A percentile compares a stretch with the other conserved stretches of the same genome.
phyloP scores from a whole-genome alignment of 176 grass and related monocot genomes.

The Triticum aestivum region IWGSC_CS_RefSeq_v2.1 NC_057795.1:677227609-677228108 shows the following conservation, averaged over 20 bases:
- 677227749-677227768: constrained; percentile 81
- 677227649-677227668: constrained; percentile 5
- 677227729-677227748: constrained; percentile 66
- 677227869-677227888: background rate
- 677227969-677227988: constrained; percentile 82
- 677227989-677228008: constrained; percentile 26
- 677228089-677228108: background rate
- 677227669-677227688: constrained; percentile 13
- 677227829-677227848: constrained; percentile 16
- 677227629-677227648: background rate
- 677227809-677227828: constrained; percentile 74
- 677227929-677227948: constrained; percentile 57
- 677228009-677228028: background rate
- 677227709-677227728: constrained; percentile 22
- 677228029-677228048: constrained; percentile 16
- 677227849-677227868: constrained; percentile 7
- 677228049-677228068: constrained; percentile 8
- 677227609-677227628: constrained; percentile 60
- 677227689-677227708: background rate
- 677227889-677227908: constrained; percentile 36
- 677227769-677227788: constrained; percentile 67
- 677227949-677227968: constrained; percentile 48
- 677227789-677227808: constrained; percentile 36
- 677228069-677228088: constrained; percentile 5
- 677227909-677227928: constrained; percentile 73